A percentile compares a stretch with the other conserved stretches of the same genome.
Evolutionary conservation across 2,329 filamentous ascomycete genomes (phyloP).

Genomic region (Aspergillus pseudotamarii): DNA sequence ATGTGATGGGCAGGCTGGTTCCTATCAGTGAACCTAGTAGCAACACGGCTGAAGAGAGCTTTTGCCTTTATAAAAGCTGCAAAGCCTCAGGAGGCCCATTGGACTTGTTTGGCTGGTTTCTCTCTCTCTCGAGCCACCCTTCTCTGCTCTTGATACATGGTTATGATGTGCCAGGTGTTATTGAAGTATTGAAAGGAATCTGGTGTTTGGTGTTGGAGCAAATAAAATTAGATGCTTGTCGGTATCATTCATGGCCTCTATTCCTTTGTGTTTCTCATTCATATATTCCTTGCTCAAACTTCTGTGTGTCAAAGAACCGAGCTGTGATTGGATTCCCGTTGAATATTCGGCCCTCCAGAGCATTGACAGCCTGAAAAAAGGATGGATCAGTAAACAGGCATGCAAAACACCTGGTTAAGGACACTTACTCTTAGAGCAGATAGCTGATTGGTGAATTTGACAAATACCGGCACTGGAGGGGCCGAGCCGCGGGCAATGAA

Average conservation of each 20-base stretch:
- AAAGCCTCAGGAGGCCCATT: background rate
- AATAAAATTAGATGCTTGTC: background rate
- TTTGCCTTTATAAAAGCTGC: background rate
- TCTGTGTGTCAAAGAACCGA: slow-evolving; percentile 78
- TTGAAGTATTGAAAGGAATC: background rate
- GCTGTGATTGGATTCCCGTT: slow-evolving; percentile 84
- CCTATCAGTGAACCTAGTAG: background rate
- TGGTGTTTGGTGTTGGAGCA: background rate
- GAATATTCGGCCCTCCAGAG: slow-evolving; percentile 83
- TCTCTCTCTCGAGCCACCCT: background rate
- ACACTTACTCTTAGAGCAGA: slow-evolving; percentile 77
- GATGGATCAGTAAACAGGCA: slow-evolving; percentile 3
- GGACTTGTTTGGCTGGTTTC: background rate
- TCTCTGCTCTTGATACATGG: background rate
- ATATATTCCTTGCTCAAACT: slow-evolving; percentile 72
- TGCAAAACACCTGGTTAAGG: background rate
- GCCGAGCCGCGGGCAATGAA: slow-evolving; percentile 67
- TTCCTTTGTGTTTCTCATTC: slow-evolving; percentile 29
- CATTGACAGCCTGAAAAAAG: slow-evolving; percentile 73
- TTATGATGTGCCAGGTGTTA: background rate
- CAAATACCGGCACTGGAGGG: slow-evolving; percentile 71
- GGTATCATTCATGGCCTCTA: slow-evolving; percentile 1
- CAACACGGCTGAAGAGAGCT: background rate
- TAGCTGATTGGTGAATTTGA: slow-evolving; percentile 85
- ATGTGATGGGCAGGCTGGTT: background rate